These are phyloP conservation scores for Delitschia confertaspora DNA, from an alignment of 495 filamentous ascomycete genomes.

Conservation along the genomic window DNA sequence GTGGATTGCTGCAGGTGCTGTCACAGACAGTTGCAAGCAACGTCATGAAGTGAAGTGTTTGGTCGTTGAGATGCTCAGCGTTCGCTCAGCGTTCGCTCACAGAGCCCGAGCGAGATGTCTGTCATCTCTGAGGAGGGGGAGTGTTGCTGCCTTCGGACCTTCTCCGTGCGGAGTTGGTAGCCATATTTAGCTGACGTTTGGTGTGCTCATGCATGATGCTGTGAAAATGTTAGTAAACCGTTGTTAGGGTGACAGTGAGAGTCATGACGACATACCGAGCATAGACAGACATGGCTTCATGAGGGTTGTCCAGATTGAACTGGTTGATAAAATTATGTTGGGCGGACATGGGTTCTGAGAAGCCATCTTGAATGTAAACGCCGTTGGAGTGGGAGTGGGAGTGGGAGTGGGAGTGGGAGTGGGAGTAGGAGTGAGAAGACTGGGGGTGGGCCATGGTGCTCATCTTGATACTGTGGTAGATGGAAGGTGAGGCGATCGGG, in stretches of 20 bases:
- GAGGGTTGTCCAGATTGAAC: slow-evolving; percentile 27
- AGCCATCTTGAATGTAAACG: slow-evolving; percentile 25
- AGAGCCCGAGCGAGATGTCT: no score
- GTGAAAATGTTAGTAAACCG: neutral
- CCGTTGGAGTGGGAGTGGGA: slow-evolving; percentile 6
- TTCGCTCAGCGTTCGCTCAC: no score
- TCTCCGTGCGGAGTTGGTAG: slow-evolving; percentile 24
- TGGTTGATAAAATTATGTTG: slow-evolving; percentile 32
- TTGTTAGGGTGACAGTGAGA: no score
- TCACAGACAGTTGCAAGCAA: no score
- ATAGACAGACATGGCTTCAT: slow-evolving; percentile 31
- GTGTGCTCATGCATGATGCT: slow-evolving; percentile 30
- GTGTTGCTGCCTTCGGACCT: slow-evolving; percentile 5
- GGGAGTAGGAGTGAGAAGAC: no score
- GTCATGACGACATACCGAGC: slow-evolving; percentile 23
- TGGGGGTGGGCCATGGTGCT: neutral
- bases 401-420: no score
- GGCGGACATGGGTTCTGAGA: slow-evolving; percentile 25
- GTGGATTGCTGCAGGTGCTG: no score
- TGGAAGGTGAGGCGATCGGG: neutral
- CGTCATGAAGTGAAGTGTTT: no score
- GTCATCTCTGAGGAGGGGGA: no score
- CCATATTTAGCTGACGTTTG: slow-evolving; percentile 18
- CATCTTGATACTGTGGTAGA: neutral
- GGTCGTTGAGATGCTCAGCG: no score